Evolutionary conservation across 75 land plant species (phyloP).

Genomic region (Pseudotsuga menziesii): DNA sequence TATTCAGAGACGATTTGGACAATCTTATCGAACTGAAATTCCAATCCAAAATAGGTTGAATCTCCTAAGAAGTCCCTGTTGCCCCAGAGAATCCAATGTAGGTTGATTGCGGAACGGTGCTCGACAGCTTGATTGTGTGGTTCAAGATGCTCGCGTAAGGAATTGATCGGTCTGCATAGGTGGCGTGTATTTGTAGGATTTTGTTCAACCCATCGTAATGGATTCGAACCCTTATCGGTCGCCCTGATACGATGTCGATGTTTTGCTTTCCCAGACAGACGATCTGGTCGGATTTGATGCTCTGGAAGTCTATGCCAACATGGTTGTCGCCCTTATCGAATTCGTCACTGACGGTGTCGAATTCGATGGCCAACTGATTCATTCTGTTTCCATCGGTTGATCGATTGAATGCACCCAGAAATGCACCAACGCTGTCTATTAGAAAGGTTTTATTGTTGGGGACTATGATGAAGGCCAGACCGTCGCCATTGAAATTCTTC

Average conservation of each 20-base stretch:
- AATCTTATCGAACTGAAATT: no score
- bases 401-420: slow-evolving; percentile 25
- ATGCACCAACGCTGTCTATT: slow-evolving; percentile 21
- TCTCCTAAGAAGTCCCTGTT: no score
- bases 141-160: slow-evolving; percentile 10
- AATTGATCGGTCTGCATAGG: no score
- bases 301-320: slow-evolving; percentile 28
- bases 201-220: slow-evolving; percentile 21
- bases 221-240: no score
- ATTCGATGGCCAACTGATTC: slow-evolving; percentile 27
- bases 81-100: slow-evolving; percentile 41
- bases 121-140: slow-evolving; percentile 19
- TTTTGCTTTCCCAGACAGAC: background rate
- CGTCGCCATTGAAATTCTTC: no score
- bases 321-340: slow-evolving; percentile 37
- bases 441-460: no score
- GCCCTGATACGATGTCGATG: slow-evolving; percentile 23
- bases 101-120: slow-evolving; percentile 11
- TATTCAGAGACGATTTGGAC: slow-evolving; percentile 24
- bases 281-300: slow-evolving; percentile 11
- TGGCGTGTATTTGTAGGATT: no score
- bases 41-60: no score
- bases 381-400: slow-evolving; percentile 17
- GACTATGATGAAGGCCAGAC: no score
- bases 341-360: slow-evolving; percentile 36